Conservation (phyloP, 2,329 filamentous ascomycete species). For the Fusarium sp. region DNA sequence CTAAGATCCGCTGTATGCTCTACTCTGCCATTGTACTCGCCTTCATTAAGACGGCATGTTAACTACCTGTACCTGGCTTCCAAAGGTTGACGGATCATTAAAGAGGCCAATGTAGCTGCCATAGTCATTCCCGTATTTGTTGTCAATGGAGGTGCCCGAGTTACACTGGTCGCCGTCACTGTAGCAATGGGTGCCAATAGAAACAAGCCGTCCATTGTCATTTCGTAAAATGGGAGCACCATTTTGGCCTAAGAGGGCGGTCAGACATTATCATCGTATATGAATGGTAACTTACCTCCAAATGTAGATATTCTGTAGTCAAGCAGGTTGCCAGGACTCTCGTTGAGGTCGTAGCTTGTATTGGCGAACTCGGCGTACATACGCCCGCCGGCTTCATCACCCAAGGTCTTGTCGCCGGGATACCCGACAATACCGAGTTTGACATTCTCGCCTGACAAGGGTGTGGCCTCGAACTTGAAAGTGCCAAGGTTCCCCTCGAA, state of each 20-base stretch:
- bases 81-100: conserved; percentile 2
- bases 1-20: too few relatives aligned
- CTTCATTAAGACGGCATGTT: neutral
- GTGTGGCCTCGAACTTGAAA: conserved; percentile 38
- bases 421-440: conserved; percentile 51
- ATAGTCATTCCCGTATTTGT: conserved; percentile 39
- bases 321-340: conserved; percentile 43
- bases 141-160: conserved; percentile 43
- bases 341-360: conserved; percentile 39
- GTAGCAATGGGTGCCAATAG: conserved; percentile 47
- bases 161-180: conserved; percentile 39
- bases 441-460: neutral
- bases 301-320: conserved; percentile 47
- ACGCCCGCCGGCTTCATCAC: conserved; percentile 44
- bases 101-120: conserved; percentile 28
- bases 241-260: conserved; percentile 38
- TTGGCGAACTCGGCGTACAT: conserved; percentile 49
- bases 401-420: conserved; percentile 44
- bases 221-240: conserved; percentile 44
- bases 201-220: conserved; percentile 2
- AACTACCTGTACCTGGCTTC: conserved; percentile 2
- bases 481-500: conserved; percentile 40
- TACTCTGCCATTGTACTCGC: neutral
- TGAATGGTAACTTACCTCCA: conserved; percentile 34
- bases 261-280: neutral